Conservation (phyloP, 2,329 filamentous ascomycete genomes). For the Talaromyces sp. region DNA sequence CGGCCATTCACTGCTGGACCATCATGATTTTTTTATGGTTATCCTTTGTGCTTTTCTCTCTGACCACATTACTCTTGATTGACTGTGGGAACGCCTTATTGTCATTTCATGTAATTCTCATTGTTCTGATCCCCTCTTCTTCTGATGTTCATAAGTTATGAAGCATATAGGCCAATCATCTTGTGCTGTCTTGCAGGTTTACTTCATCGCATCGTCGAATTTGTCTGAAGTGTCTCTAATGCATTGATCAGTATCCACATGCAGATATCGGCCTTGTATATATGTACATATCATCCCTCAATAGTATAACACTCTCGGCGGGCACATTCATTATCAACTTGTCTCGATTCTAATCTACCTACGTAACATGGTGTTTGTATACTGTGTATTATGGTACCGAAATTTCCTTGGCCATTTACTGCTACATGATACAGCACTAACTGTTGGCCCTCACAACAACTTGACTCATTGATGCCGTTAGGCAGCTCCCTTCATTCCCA, state of each 20-base stretch:
- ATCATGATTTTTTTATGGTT: not conserved
- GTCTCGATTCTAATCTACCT: not conserved
- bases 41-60: not conserved
- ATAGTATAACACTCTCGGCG: not conserved
- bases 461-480: not conserved
- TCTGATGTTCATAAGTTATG: not conserved
- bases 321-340: too few species aligned
- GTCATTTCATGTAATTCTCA: not conserved
- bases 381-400: too few species aligned
- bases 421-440: too few species aligned
- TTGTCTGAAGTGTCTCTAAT: not conserved
- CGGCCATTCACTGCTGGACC: not conserved
- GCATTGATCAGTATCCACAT: not conserved
- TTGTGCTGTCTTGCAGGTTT: not conserved
- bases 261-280: not conserved
- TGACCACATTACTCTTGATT: too few species aligned
- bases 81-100: not conserved
- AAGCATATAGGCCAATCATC: not conserved
- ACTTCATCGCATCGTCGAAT: not conserved
- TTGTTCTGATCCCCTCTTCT: not conserved
- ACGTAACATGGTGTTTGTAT: not conserved
- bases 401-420: not conserved
- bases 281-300: not conserved
- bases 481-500: not conserved
- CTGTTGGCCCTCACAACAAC: not conserved